Percentiles rank a stretch among this genome's conserved stretches.
These are phyloP conservation scores for Fremontodendron californicum DNA, from an alignment of 345 rosid species.

Conservation along the genomic window DNA sequence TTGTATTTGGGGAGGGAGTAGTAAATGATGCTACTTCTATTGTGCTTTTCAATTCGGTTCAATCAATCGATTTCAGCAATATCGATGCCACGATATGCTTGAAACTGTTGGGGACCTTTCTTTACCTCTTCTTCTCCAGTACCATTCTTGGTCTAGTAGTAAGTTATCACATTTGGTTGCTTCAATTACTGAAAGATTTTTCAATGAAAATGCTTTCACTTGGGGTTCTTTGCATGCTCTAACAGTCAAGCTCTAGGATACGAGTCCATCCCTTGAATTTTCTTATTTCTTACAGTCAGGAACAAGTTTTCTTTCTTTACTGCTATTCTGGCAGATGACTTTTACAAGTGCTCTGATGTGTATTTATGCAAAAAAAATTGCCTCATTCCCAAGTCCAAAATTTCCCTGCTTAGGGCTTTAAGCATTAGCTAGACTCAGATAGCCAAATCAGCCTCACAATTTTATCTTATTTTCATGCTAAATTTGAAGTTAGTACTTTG, in stretches of 20 bases:
- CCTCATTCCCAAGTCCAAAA: neutral
- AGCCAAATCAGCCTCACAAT: neutral
- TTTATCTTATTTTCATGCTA: neutral
- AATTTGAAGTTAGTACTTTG: neutral
- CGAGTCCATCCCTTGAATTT: neutral
- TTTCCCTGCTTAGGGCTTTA: neutral
- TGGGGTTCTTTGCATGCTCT: no score
- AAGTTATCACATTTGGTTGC: conserved; percentile 26
- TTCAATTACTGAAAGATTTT: neutral
- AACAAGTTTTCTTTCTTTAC: neutral
- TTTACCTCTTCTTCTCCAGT: conserved; percentile 61
- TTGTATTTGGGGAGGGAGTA: conserved; percentile 75
- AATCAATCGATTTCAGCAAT: conserved; percentile 37
- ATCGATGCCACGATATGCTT: conserved; percentile 33
- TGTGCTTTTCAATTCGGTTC: conserved; percentile 67
- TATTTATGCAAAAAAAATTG: neutral
- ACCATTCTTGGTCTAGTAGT: conserved; percentile 57
- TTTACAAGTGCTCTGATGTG: neutral
- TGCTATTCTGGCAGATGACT: neutral
- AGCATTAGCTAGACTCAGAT: neutral
- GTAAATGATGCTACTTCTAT: conserved; percentile 80
- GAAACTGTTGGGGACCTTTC: conserved; percentile 52
- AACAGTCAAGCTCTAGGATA: neutral
- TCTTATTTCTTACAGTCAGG: neutral
- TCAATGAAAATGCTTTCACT: neutral